Base-by-base conservation (phyloP, 768 basidiomycete genomes). In the Lentinula guzmanii region DNA sequence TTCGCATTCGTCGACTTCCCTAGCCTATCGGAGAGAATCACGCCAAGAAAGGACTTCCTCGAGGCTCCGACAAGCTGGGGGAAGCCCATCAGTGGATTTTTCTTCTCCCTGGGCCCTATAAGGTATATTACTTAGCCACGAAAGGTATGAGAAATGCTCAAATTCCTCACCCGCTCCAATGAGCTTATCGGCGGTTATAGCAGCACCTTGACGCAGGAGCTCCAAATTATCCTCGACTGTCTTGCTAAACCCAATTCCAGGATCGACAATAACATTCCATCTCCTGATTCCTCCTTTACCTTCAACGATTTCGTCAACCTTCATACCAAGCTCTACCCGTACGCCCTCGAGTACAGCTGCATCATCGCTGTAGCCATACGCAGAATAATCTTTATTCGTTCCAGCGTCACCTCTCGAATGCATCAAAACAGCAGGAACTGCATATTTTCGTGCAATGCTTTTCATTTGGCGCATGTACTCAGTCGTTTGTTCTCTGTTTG, bases 221-320 rank as follows among this genome's bases (percentile, higher is more conserved):
- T 80, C 77, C 37, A 93, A 65, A 72, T 96, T 95, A 4, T 82
- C 92, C 33, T 86, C 80, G 2, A 86, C 70, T 0, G 85, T 82
- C 73, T 98, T 98, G 72, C 95, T 96, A 71, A 98, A 99, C 37
- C 97, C 96, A 57, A 98, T 76, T 0, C 96, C 96, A 3, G 96
- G 93, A 74, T 98, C 97, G 28, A 89, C 81, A 57, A 98, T 81
- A 63, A 98, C 84, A 62, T 91, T 81, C 96, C 96, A 98, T 55
- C 91, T 75, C 60, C 91, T 79, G 9, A 98, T 73, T 0, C 94
- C 92, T 0, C 86, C 86, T 53, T 72, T 77, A 0, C 88, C 89
- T 33, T 75, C 79, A 24, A 97, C 80, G 28, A 90, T 83, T 8
- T 70, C 66, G 9, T 86, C 79, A 1, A 94, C 82, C 66, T 87